phyloP scores from a whole-genome alignment of 2,329 filamentous ascomycete species.

The Thielaviopsis musarum region DNA sequence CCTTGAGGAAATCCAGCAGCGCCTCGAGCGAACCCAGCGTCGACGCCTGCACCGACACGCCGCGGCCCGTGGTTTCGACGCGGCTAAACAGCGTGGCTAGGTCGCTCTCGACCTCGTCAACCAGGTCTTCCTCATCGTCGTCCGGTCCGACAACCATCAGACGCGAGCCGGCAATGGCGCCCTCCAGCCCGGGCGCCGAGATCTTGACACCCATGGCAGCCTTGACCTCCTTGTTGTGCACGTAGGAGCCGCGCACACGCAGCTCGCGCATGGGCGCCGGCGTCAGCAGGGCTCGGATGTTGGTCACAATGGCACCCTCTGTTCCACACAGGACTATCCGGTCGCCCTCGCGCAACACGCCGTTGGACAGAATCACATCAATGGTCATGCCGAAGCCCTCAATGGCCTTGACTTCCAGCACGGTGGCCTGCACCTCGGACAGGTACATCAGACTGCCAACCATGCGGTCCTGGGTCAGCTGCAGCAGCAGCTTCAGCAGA shows the following conservation, averaged over 20 bases:
- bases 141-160: conserved; percentile 86
- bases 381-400: conserved; percentile 98
- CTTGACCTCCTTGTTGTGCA: conserved; percentile 99
- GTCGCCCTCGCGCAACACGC: conserved; percentile 85
- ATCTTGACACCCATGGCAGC: conserved; percentile 98
- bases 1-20: conserved; percentile 84
- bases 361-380: conserved; percentile 91
- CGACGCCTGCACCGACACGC: conserved; percentile 93
- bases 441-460: conserved; percentile 95
- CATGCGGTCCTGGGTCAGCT: conserved; percentile 93
- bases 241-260: conserved; percentile 87
- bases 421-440: conserved; percentile 91
- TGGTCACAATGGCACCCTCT: conserved; percentile 90
- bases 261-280: conserved; percentile 86
- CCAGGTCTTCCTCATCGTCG: conserved; percentile 91
- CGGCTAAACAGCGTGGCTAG: conserved; percentile 79
- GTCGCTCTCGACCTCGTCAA: conserved; percentile 92
- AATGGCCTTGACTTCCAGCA: conserved; percentile 97
- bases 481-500: conserved; percentile 88
- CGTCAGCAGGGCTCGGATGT: conserved; percentile 84
- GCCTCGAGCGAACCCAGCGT: conserved; percentile 95
- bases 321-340: conserved; percentile 89
- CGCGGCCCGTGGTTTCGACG: conserved; percentile 79
- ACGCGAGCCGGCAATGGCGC: conserved; percentile 89
- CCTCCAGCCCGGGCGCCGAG: conserved; percentile 84